A percentile compares a stretch with the other conserved stretches of the same genome.
Conservation (phyloP, 1,139 yeast species). For the Hyphopichia pseudoburtonii region DNA sequence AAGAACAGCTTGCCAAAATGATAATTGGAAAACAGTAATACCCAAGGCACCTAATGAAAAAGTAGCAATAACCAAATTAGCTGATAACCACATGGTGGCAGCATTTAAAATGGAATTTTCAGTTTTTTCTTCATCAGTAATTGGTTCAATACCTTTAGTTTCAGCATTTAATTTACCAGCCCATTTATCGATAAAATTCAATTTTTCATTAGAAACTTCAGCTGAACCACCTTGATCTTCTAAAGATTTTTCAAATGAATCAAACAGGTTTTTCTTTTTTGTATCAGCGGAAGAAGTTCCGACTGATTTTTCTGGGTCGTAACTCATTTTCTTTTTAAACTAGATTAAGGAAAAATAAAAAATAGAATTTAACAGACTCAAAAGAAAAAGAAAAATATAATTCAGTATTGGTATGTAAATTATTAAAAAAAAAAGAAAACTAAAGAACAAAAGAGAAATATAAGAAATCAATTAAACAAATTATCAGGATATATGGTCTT, state of each 20-base stretch:
- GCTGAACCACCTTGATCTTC: conserved; percentile 22
- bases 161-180: conserved; percentile 52
- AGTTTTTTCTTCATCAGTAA: conserved; percentile 26
- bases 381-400: no score
- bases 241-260: conserved; percentile 25
- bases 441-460: no score
- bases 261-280: conserved; percentile 18
- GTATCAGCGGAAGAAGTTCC: conserved; percentile 3
- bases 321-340: conserved; percentile 4
- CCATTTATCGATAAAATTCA: conserved; percentile 17
- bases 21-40: conserved; percentile 49
- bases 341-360: no score
- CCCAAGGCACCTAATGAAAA: conserved; percentile 83
- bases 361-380: no score
- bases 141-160: conserved; percentile 54
- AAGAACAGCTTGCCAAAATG: conserved; percentile 66
- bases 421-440: no score
- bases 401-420: no score
- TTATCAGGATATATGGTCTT: no score
- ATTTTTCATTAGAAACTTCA: conserved; percentile 15
- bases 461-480: no score
- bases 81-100: conserved; percentile 91
- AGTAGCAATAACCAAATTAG: conserved; percentile 85
- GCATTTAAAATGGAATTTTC: conserved; percentile 54
- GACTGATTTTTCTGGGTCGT: conserved; percentile 3